phyloP scores from a whole-genome alignment of 441 rosid species.

The Eruca vesicaria region DNA sequence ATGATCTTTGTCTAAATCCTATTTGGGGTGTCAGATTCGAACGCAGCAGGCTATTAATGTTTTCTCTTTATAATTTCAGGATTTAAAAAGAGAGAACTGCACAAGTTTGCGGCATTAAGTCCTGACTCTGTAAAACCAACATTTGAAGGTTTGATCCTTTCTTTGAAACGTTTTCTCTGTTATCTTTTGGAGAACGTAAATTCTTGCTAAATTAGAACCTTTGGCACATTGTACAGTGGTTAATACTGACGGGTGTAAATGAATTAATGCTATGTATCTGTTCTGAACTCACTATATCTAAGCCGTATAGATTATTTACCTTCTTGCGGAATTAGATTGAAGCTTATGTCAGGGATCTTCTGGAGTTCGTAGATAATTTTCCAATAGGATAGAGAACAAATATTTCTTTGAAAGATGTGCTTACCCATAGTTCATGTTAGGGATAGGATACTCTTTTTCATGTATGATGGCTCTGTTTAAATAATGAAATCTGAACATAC shows the following conservation, averaged over 20 bases:
- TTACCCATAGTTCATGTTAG: background rate
- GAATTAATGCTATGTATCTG: too few relatives aligned
- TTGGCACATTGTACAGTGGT: too few relatives aligned
- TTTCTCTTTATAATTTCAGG: slow-evolving; percentile 15
- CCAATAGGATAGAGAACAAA: too few relatives aligned
- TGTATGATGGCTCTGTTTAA: background rate
- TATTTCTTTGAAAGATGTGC: background rate
- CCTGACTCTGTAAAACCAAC: slow-evolving; percentile 22
- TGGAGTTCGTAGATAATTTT: too few relatives aligned
- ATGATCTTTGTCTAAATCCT: background rate
- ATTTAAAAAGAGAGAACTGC: slow-evolving; percentile 34
- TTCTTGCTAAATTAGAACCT: too few relatives aligned
- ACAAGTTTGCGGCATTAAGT: slow-evolving; percentile 22
- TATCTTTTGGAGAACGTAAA: background rate
- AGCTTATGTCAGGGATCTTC: too few relatives aligned
- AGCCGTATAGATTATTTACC: too few relatives aligned
- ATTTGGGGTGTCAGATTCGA: background rate
- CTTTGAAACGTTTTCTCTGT: background rate
- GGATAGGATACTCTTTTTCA: background rate
- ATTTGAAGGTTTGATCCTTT: slow-evolving; percentile 6
- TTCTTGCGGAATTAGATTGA: too few relatives aligned
- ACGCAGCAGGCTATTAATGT: slow-evolving; percentile 5
- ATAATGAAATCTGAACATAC: background rate
- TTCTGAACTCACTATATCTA: too few relatives aligned
- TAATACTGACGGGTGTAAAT: too few relatives aligned